Evolutionary conservation across 257 asterid genomes (phyloP), one percentile per base, ranked within the genome.

Genomic region (Leonotis leonurus): DNA sequence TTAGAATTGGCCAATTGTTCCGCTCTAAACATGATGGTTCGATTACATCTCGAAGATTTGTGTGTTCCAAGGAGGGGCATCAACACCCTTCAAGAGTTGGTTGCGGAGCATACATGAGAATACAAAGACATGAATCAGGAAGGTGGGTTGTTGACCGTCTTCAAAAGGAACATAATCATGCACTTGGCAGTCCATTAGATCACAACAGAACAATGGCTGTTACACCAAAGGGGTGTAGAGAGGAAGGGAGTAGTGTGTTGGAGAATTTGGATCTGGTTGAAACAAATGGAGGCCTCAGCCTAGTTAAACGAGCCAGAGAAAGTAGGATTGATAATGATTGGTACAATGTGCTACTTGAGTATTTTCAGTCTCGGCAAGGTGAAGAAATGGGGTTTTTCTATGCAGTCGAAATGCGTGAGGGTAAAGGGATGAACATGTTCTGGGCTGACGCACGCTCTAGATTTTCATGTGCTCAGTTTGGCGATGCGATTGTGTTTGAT

Each of bases 1-100:
- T 91, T 36, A 81, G 98, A 71, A 86, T 91, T 48, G 98, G 98
- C 8, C 98, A 91, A 78, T 70, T 91, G 56, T 91, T 91, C 65
- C 94, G 98, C 27, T 91, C 98, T 4, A 91, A 91, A 68, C 73
- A 75, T 66, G 96, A 91, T 53, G 98, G 98, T 50, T 88, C 96
- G 9, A 91, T 91, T 65, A 91, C 96, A 55, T 91, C 96, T 2
- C 78, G 94, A 35, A 91, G 98, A 78, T 91, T 91, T 73, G 95
- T 91, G 60, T 91, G 96, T 80, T 88, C 96, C 51, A 91, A 91
- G 70, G 98, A 85, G 81, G 98, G 98, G 61, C 86, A 80, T 57
- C 98, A 91, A 53, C 98, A 91, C 71, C 98, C 98, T 46, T 88
- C 95, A 0, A 86, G 98, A 79, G 86, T 85, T n/a, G 98, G 98